Conservation (phyloP, 345 rosid species). For the Salix dunnii region DNA sequence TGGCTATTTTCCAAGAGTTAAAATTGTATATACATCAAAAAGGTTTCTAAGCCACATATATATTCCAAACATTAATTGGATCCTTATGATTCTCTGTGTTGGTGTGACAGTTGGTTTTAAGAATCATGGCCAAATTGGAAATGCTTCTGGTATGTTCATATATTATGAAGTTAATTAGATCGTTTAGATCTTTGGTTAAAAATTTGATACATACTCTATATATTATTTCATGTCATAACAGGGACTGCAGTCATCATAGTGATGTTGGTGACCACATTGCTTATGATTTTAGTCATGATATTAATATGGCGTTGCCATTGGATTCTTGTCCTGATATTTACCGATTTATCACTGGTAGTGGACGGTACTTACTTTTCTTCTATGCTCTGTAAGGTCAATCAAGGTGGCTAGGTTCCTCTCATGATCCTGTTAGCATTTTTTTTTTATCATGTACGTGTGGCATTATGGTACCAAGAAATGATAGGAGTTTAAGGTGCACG, state of each 20-base stretch:
- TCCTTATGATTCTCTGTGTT: constrained; percentile 24
- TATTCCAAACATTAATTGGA: constrained; percentile 24
- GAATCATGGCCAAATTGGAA: constrained; percentile 23
- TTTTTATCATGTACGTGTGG: constrained; percentile 16
- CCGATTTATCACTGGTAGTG: constrained; percentile 12
- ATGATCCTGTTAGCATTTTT: constrained; percentile 10
- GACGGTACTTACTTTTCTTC: constrained; percentile 21
- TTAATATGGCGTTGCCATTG: constrained; percentile 21
- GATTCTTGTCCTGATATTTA: constrained; percentile 17
- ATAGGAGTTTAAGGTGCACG: constrained; percentile 23
- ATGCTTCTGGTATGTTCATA: constrained; percentile 20
- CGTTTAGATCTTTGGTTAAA: neutral
- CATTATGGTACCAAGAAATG: constrained; percentile 19
- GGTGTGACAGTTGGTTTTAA: constrained; percentile 18
- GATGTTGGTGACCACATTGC: constrained; percentile 24
- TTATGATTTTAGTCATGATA: constrained; percentile 22
- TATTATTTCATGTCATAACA: neutral
- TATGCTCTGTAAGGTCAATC: constrained; percentile 18
- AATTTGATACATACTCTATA: neutral
- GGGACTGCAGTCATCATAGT: constrained; percentile 16
- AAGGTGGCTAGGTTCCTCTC: constrained; percentile 26
- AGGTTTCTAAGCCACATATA: constrained; percentile 14
- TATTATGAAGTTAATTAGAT: neutral
- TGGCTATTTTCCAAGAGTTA: constrained; percentile 22
- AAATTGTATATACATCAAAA: constrained; percentile 12